phyloP scores from a whole-genome alignment of 805 yeast genomes.

The Spathaspora sp. region DNA sequence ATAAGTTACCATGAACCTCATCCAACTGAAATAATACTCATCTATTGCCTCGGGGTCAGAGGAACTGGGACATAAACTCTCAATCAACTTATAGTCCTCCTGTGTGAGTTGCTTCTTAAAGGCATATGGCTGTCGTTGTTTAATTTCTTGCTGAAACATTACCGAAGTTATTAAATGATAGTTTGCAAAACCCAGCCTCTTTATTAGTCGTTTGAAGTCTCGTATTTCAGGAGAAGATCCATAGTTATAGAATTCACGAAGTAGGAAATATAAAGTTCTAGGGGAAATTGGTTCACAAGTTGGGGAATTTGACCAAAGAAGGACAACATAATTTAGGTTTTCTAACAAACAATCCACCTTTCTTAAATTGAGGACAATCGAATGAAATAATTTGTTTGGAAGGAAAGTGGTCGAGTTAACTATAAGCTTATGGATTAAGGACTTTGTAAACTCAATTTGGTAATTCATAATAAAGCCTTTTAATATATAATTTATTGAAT shows the following conservation, averaged over 20 bases:
- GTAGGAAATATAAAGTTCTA: conserved; percentile 21
- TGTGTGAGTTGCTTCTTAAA: conserved; percentile 21
- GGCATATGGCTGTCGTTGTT: conserved; percentile 18
- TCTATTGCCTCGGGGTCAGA: conserved; percentile 11
- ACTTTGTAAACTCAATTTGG: conserved; percentile 29
- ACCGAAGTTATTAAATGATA: conserved; percentile 22
- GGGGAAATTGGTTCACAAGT: conserved; percentile 22
- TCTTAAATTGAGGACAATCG: conserved; percentile 20
- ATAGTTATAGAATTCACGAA: conserved; percentile 25
- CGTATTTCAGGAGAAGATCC: conserved; percentile 25
- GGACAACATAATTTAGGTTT: conserved; percentile 17
- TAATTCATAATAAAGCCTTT: conserved; percentile 27
- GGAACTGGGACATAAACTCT: conserved; percentile 11
- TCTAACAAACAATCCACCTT: conserved; percentile 30
- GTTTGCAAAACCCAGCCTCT: conserved; percentile 14
- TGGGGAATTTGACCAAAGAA: conserved; percentile 23
- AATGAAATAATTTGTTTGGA: conserved; percentile 22
- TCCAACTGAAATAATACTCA: conserved; percentile 24
- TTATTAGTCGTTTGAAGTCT: conserved; percentile 16
- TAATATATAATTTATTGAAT: conserved; percentile 25
- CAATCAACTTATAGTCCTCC: conserved; percentile 21
- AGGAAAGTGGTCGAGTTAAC: conserved; percentile 6
- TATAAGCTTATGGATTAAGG: conserved; percentile 19
- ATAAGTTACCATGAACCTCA: conserved; percentile 25
- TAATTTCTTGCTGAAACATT: conserved; percentile 17